Percentiles rank a stretch among this genome's conserved stretches.
phyloP scores from a whole-genome alignment of 139 green algal species.

The Chlorella sp. region DNA sequence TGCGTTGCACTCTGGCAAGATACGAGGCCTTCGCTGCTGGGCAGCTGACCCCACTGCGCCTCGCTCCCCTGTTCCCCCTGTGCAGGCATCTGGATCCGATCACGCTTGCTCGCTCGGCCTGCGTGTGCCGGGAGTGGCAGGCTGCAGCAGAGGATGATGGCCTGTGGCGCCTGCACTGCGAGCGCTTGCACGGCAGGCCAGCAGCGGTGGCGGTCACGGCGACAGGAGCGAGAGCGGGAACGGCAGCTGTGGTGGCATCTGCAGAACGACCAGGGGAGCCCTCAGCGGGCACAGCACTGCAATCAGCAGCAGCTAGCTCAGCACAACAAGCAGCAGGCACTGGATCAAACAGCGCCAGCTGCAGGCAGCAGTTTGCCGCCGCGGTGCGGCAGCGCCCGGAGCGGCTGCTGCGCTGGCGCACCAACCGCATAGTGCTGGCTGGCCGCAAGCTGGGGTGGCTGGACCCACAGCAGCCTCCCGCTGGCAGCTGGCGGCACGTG shows the following conservation, averaged over 20 bases:
- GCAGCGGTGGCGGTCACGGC: not conserved
- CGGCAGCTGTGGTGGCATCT: not conserved
- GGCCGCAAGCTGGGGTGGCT: not conserved
- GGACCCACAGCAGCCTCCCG: not conserved
- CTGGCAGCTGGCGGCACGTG: not conserved
- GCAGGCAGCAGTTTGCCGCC: no score
- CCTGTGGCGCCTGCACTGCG: slow-evolving; percentile 8
- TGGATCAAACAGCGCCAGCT: not conserved
- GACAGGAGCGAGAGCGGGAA: not conserved
- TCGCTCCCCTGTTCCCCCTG: not conserved
- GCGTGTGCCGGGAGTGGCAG: slow-evolving; percentile 20
- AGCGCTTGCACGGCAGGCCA: not conserved
- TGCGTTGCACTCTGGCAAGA: no score
- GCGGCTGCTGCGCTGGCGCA: no score
- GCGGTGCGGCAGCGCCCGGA: no score
- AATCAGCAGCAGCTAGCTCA: not conserved
- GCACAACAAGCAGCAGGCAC: not conserved
- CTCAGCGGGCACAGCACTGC: not conserved
- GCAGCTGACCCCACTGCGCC: no score
- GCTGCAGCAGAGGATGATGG: not conserved
- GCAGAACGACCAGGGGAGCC: not conserved
- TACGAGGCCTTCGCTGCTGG: no score
- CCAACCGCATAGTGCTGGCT: not conserved
- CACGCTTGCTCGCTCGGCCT: not conserved
- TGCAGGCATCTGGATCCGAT: slow-evolving; percentile 19